Evolutionary conservation across 139 green algal genomes (phyloP).

Genomic region (Ulvella scutata): DNA sequence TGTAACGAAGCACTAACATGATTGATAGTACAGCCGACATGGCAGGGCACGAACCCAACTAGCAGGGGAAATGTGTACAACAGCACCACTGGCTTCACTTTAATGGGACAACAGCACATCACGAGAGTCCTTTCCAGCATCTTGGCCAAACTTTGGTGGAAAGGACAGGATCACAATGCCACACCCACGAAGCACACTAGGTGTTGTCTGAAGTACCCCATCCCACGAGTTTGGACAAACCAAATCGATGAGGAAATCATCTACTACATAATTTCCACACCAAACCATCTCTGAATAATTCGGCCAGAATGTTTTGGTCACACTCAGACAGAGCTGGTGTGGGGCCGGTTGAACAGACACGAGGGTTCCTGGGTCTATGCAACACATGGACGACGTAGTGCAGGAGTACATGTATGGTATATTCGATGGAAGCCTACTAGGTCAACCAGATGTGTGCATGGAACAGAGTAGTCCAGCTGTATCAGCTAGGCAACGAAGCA

Average conservation of each 20-base stretch:
- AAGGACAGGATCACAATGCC: not conserved
- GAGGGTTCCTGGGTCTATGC: no score
- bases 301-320: no score
- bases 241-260: no score
- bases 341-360: no score
- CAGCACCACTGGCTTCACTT: not conserved
- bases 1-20: slow-evolving; percentile 16
- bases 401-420: not conserved
- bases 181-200: not conserved
- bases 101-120: not conserved
- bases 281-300: no score
- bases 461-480: not conserved
- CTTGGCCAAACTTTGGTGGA: not conserved
- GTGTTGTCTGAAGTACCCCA: not conserved
- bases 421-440: not conserved
- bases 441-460: not conserved
- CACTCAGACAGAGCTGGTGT: no score
- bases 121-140: not conserved
- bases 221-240: no score
- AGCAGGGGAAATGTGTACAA: not conserved
- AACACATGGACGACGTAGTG: not conserved
- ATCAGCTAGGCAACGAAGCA: not conserved
- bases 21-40: not conserved
- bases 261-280: no score
- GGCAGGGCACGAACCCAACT: not conserved